phyloP scores from a whole-genome alignment of 2,329 filamentous ascomycete species.

The Trichoderma brevicompactum region DNA sequence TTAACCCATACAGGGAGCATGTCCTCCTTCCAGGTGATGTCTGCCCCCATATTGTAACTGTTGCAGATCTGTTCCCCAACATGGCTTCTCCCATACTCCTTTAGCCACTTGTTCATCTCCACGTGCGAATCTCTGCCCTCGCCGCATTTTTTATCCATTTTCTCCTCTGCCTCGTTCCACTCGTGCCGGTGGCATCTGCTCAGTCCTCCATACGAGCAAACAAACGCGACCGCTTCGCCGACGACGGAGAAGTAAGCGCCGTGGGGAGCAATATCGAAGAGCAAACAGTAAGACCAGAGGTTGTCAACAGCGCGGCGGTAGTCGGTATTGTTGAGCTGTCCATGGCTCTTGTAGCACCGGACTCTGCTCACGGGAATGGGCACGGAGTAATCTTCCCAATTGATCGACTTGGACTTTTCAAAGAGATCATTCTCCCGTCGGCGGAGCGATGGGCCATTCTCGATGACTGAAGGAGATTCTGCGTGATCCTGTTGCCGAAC shows the following conservation, averaged over 20 bases:
- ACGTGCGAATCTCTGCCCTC: neutral
- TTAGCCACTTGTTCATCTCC: neutral
- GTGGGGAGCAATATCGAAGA: neutral
- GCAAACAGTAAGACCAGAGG: constrained; percentile 1
- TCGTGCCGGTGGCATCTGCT: constrained; percentile 10
- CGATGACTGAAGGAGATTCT: neutral
- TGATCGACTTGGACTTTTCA: neutral
- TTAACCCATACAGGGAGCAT: constrained; percentile 2
- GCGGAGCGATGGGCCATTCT: neutral
- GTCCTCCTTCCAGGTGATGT: neutral
- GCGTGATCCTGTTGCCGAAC: neutral
- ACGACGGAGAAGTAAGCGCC: constrained; percentile 16
- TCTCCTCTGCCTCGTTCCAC: constrained; percentile 1
- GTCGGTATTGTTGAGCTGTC: constrained; percentile 9
- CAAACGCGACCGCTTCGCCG: constrained; percentile 4
- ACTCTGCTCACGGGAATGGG: neutral
- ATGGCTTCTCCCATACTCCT: constrained; percentile 13
- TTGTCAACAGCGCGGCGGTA: constrained; percentile 4
- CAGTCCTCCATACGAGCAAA: neutral
- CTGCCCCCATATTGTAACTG: neutral
- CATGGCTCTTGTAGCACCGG: neutral
- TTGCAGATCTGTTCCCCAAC: neutral
- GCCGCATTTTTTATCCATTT: neutral
- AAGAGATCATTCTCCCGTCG: neutral
- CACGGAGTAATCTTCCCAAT: neutral